These are phyloP conservation scores for Paramarasmius palmivorus DNA, from an alignment of 1,284 basidiomycete genomes.

Conservation along the genomic window DNA sequence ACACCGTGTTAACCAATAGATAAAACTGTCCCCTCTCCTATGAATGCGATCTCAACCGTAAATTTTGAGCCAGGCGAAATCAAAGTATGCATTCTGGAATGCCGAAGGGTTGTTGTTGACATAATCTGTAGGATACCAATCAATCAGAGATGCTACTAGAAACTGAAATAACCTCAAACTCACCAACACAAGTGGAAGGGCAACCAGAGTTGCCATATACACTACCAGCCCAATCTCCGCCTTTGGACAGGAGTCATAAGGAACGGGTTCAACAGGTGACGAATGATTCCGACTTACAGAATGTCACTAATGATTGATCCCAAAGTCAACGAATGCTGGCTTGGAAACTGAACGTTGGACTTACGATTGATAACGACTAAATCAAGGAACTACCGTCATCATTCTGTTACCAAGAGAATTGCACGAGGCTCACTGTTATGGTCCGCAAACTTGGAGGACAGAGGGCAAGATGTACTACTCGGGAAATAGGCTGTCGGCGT, in stretches of 20 bases:
- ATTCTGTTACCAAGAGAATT: no score
- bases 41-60: constrained; percentile 25
- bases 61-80: constrained; percentile 52
- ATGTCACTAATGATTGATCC: constrained; percentile 6
- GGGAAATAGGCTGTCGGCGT: constrained; percentile 59
- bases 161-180: constrained; percentile 14
- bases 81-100: constrained; percentile 69
- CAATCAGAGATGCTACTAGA: not conserved
- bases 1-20: no score
- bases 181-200: constrained; percentile 52
- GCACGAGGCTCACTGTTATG: no score
- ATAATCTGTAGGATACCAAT: constrained; percentile 38
- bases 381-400: no score
- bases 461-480: constrained; percentile 44
- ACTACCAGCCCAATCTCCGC: constrained; percentile 60
- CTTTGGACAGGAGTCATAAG: constrained; percentile 26
- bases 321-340: no score
- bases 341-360: no score
- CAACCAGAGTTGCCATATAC: constrained; percentile 48
- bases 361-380: no score
- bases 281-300: no score
- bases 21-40: no score
- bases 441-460: constrained; percentile 50
- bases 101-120: constrained; percentile 66
- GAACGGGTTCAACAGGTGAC: no score